A percentile compares a stretch with the other conserved stretches of the same genome.
Evolutionary conservation across 1,284 basidiomycete species (phyloP).

Genomic region (Trichosporon coremiiforme): DNA sequence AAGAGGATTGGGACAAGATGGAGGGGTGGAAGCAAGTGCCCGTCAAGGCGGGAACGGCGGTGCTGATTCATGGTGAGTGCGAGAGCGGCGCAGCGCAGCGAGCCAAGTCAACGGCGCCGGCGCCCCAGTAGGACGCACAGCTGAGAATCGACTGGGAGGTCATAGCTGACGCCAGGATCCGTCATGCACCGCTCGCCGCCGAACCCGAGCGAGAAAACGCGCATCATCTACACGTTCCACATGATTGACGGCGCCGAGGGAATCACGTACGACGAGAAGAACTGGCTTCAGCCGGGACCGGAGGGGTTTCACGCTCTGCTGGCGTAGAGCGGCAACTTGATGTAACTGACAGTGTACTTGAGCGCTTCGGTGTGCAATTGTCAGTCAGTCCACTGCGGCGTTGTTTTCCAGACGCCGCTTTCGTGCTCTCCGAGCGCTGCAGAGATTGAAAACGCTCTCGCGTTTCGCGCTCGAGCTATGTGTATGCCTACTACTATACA

Average conservation of each 20-base stretch:
- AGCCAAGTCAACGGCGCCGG: too few species aligned
- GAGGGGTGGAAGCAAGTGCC: slow-evolving; percentile 68
- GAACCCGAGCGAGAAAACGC: slow-evolving; percentile 68
- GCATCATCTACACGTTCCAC: slow-evolving; percentile 93
- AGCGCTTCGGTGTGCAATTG: too few species aligned
- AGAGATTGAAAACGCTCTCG: too few species aligned
- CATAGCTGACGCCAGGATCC: slow-evolving; percentile 62
- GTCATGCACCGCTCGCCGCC: slow-evolving; percentile 86
- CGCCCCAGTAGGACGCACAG: too few species aligned
- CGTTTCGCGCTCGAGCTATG: too few species aligned
- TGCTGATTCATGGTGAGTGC: slow-evolving; percentile 74
- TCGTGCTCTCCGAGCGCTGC: too few species aligned
- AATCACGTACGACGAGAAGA: slow-evolving; percentile 51
- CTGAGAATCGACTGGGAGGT: too few species aligned
- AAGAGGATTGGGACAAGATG: slow-evolving; percentile 59
- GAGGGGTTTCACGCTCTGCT: slow-evolving; percentile 64
- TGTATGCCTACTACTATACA: slow-evolving; percentile 14
- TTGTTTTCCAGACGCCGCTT: too few species aligned
- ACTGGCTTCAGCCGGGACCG: slow-evolving; percentile 72
- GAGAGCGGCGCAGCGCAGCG: too few species aligned
- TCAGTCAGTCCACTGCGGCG: too few species aligned
- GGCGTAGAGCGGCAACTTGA: too few species aligned
- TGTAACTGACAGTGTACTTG: too few species aligned
- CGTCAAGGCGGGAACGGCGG: slow-evolving; percentile 76
- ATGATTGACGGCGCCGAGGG: slow-evolving; percentile 60